Evolutionary conservation across 352 stramenopile genomes (phyloP).

Genomic region (Peronosclerospora sorghi): DNA sequence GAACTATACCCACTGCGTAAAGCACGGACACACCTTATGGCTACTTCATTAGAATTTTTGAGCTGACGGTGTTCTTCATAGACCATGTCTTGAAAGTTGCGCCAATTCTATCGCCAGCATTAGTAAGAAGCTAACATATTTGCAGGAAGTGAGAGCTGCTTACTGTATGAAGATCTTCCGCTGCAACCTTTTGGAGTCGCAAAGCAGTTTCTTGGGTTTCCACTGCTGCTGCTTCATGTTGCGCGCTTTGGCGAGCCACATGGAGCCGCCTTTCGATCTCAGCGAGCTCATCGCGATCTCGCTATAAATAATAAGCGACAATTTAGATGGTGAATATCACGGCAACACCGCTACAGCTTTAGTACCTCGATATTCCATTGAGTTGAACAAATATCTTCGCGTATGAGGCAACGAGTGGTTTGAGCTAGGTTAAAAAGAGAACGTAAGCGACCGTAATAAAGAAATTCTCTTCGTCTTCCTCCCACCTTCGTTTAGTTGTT

Average conservation of each 20-base stretch:
- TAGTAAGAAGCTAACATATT: not conserved
- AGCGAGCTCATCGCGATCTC: slow-evolving; percentile 11
- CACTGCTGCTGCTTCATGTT: slow-evolving; percentile 5
- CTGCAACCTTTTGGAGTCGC: slow-evolving; percentile 3
- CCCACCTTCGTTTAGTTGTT: slow-evolving; percentile 17
- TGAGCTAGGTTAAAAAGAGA: slow-evolving; percentile 11
- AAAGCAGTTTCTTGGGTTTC: slow-evolving; percentile 3
- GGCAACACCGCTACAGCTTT: not conserved
- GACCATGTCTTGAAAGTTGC: slow-evolving; percentile 17
- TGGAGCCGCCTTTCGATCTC: slow-evolving; percentile 14
- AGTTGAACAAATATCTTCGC: slow-evolving; percentile 19
- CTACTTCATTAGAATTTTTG: slow-evolving; percentile 15
- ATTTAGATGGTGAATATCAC: not conserved
- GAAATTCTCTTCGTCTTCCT: no score
- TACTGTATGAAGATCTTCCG: slow-evolving; percentile 20
- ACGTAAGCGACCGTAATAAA: no score
- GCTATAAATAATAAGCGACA: slow-evolving; percentile 2
- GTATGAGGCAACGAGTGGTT: slow-evolving; percentile 9
- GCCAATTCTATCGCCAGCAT: slow-evolving; percentile 6
- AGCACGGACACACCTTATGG: slow-evolving; percentile 10
- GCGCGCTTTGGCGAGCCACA: slow-evolving; percentile 10
- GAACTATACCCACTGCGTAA: not conserved
- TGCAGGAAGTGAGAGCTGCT: not conserved
- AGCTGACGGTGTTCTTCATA: slow-evolving; percentile 24
- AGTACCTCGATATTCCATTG: slow-evolving; percentile 25